Evolutionary conservation across 768 basidiomycete genomes (phyloP), one percentile per base, ranked within the genome.

Genomic region (Saitozyma podzolica): DNA sequence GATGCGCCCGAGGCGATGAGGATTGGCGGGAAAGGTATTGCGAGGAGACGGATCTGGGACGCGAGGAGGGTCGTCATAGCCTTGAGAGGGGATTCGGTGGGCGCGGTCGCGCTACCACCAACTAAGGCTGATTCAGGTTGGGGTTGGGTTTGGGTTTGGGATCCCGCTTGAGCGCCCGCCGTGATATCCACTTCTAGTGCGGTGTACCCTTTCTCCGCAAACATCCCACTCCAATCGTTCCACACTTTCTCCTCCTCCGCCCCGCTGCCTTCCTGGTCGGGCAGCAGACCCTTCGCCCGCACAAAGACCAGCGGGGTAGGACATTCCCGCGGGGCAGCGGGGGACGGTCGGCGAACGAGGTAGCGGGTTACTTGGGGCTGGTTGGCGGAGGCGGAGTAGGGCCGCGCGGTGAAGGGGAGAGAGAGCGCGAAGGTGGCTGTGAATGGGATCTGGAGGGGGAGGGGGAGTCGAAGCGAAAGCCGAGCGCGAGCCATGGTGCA

Each of bases 1-100:
- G 64, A 65, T 8, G 56, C 17, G 7, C 68, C 70, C 4, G 53
- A 52, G 3, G 78, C 59, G 41, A 79, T 63, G 40, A 79, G n/a
- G 48, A 79, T 66, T 7, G 78, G 78, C 1, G 78, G 71, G 57
- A 77, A 79, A n/a, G 78, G 78, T 29, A 79, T 78, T 11, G 74
- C 71, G 52, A 78, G 41, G 9, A 75, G 61, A 6, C 78, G 61
- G 52, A 79, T 78, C 50, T 79, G 72, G 37, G 70, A 63, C 5
- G 75, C 63, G n/a, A 77, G 66, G 29, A 66, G 53, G 19, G 64
- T 54, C 4, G 62, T 50, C 73, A 70, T 69, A 9, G 61, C 47
- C 42, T 40, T 50, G 9, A 69, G 51, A 1, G 61, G 54, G 6
- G 43, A 47, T 10, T 41, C 4, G 29, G 41, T 39, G 17, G 39